A percentile compares a stretch with the other conserved stretches of the same genome.
Evolutionary conservation across 192 early-diverging fungal species (phyloP).

Genomic region (Linnemannia zychae): DNA sequence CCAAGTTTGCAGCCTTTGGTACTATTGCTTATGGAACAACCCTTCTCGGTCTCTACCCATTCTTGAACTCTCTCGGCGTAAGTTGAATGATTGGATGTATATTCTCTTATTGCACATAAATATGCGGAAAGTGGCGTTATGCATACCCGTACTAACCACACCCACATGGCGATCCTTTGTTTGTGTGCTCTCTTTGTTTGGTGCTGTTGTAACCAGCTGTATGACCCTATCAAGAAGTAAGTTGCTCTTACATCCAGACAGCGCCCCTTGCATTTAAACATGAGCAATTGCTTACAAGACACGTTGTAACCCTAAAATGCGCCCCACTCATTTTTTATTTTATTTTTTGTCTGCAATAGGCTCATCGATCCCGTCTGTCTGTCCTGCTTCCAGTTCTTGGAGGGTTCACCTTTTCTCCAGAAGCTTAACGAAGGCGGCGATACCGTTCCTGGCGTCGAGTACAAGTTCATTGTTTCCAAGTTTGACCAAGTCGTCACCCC

Average conservation of each 20-base stretch:
- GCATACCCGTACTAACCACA: not conserved
- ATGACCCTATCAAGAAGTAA: slow-evolving; percentile 27
- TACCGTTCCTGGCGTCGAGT: slow-evolving; percentile 47
- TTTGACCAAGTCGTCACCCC: slow-evolving; percentile 50
- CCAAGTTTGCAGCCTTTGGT: slow-evolving; percentile 45
- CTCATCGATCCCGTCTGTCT: slow-evolving; percentile 42
- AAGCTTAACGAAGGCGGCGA: slow-evolving; percentile 46
- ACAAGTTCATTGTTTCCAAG: slow-evolving; percentile 42
- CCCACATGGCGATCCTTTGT: not conserved
- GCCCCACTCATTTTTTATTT: not conserved
- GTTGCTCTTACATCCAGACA: not conserved
- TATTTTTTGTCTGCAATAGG: not conserved
- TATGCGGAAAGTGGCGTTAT: not conserved
- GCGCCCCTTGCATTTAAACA: not conserved
- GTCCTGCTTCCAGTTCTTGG: slow-evolving; percentile 53
- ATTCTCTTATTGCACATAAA: not conserved
- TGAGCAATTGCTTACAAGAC: not conserved
- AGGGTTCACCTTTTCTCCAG: slow-evolving; percentile 15
- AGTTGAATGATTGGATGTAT: not conserved
- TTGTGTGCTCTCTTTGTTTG: not conserved
- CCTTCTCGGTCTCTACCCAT: slow-evolving; percentile 23
- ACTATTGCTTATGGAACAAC: slow-evolving; percentile 43
- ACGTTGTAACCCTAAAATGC: not conserved
- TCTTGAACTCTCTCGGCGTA: slow-evolving; percentile 19
- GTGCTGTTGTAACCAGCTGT: slow-evolving; percentile 6